Percentiles rank a stretch among this genome's conserved stretches.
phyloP scores from a whole-genome alignment of 805 yeast genomes.

The Saturnispora besseyi region DNA sequence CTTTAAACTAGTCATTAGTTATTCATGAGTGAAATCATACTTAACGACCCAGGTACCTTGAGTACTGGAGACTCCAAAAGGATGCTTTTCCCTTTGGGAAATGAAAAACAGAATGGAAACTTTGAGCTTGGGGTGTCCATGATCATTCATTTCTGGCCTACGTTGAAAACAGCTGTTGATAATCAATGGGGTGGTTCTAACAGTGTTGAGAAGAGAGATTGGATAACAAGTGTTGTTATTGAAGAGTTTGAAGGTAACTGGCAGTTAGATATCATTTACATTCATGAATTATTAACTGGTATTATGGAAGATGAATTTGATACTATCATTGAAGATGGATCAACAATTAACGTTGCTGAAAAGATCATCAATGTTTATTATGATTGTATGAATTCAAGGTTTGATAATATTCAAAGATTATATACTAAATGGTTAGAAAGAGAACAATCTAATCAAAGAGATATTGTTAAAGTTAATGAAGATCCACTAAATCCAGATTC shows the following conservation, averaged over 20 bases:
- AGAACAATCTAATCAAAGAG: conserved; percentile 32
- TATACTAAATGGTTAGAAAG: conserved; percentile 53
- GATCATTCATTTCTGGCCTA: conserved; percentile 89
- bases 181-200: conserved; percentile 95
- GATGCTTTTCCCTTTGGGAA: conserved; percentile 23
- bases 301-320: conserved; percentile 97
- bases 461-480: conserved; percentile 38
- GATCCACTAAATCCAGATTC: conserved; percentile 58
- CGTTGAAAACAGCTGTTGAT: conserved; percentile 77
- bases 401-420: conserved; percentile 45
- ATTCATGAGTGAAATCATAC: conserved; percentile 17
- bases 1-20: neutral
- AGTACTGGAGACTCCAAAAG: conserved; percentile 19
- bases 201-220: conserved; percentile 84
- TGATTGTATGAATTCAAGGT: conserved; percentile 49
- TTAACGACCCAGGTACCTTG: conserved; percentile 29
- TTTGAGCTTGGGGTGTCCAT: conserved; percentile 91
- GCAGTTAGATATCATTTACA: conserved; percentile 63
- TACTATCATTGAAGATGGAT: conserved; percentile 78
- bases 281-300: conserved; percentile 77
- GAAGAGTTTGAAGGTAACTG: conserved; percentile 61
- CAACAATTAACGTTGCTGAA: conserved; percentile 67
- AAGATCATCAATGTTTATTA: conserved; percentile 57
- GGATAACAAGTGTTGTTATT: conserved; percentile 78
- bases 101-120: conserved; percentile 67